Base-by-base conservation (phyloP, 371 early-diverging fungal species). In the Mucor indicus region DNA sequence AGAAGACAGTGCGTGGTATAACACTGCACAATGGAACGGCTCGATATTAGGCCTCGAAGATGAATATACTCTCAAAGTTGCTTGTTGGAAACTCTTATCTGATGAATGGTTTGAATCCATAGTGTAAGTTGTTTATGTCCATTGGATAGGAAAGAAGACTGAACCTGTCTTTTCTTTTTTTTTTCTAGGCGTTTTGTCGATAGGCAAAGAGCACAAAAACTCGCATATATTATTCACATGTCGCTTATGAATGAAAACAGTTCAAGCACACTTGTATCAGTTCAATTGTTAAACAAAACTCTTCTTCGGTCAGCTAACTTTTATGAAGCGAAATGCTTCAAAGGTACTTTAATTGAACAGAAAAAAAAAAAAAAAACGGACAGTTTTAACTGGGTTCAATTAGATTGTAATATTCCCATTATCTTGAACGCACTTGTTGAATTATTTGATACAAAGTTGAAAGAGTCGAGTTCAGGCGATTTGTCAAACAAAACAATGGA, bases 71-170 rank as follows among this genome's bases (percentile, higher is more conserved):
- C 64, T 70, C 7, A 55, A 68, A 29, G 57, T 79, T 31, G 82
- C 77, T 1, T 71, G 69, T 27, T 81, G 78, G 76, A 77, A 81
- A 44, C 51, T 78, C 16, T 48, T 79, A 6, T 60, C 69, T 0
- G 78, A 77, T 43, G 80, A 81, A 46, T 81, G 82, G 82, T 66
- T 81, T 41, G 80, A 75, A 29, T 52, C 69, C 22, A 48, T 75
- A 10, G 62, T 61, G 71, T 71, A 64, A 53, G 69, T 53, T 32
- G 0, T 1, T 11, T 44, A 4, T 21, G 11, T 17, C 17, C 2
- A 9, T 37, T 16, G 9, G 17, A 17, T 29, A 30, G 12, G 10
- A 30, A 50, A 6, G 1, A 42, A n/a, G 10, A 21, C 27, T 0
- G 42, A 2, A 33, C 11, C 15, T 41, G 4, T 11, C 15, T 30